Conservation (phyloP, 2,329 filamentous ascomycete genomes). For the Stagonosporopsis chrysanthemi region DNA sequence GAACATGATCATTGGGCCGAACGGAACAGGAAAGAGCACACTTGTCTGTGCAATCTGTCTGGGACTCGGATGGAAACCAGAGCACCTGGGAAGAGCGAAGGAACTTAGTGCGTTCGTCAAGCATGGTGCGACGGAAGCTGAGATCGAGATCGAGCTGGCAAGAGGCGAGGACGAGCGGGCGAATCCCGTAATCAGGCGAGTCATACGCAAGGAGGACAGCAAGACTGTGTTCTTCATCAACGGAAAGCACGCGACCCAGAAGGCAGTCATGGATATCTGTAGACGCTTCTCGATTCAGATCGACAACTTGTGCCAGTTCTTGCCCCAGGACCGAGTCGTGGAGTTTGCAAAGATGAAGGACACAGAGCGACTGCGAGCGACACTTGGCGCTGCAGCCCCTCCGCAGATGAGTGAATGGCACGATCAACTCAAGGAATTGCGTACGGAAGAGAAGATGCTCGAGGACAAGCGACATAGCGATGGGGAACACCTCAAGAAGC, state of each 20-base stretch:
- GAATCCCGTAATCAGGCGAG: slow-evolving; percentile 78
- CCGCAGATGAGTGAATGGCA: slow-evolving; percentile 83
- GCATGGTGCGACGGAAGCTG: slow-evolving; percentile 78
- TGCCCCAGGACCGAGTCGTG: slow-evolving; percentile 94
- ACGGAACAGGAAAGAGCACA: slow-evolving; percentile 97
- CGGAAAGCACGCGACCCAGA: slow-evolving; percentile 66
- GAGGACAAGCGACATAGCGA: slow-evolving; percentile 66
- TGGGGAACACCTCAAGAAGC: slow-evolving; percentile 67
- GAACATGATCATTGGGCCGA: slow-evolving; percentile 99
- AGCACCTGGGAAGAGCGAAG: slow-evolving; percentile 84
- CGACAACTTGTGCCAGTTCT: slow-evolving; percentile 96
- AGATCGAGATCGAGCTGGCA: slow-evolving; percentile 90
- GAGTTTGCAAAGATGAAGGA: slow-evolving; percentile 89
- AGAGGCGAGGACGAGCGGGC: slow-evolving; percentile 61
- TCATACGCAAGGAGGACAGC: slow-evolving; percentile 83
- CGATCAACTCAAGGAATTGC: slow-evolving; percentile 72
- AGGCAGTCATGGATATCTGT: slow-evolving; percentile 72
- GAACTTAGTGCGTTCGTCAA: slow-evolving; percentile 92
- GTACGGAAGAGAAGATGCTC: slow-evolving; percentile 72
- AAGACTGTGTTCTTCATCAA: slow-evolving; percentile 81
- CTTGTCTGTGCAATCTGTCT: slow-evolving; percentile 96
- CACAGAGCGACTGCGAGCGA: slow-evolving; percentile 82
- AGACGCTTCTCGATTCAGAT: slow-evolving; percentile 85
- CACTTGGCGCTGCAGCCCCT: slow-evolving; percentile 85
- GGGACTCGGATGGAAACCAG: slow-evolving; percentile 74